Conservation (phyloP, 331 rosid genomes). For the Ulmus americana region DNA sequence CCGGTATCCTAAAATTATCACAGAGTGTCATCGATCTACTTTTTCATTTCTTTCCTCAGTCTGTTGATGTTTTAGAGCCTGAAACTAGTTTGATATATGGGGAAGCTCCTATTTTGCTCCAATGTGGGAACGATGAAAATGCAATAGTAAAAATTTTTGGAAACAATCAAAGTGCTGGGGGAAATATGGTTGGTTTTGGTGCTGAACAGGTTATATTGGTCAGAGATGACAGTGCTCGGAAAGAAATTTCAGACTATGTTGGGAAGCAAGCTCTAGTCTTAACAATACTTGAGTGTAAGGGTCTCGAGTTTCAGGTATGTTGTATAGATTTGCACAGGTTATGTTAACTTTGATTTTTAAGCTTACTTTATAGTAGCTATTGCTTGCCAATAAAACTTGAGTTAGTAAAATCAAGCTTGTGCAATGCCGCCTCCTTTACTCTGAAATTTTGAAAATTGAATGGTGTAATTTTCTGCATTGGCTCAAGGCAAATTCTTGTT, state of each 20-base stretch:
- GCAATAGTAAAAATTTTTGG: conserved; percentile 61
- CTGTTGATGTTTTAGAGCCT: conserved; percentile 51
- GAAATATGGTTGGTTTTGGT: conserved; percentile 62
- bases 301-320: conserved; percentile 76
- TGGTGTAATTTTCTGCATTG: neutral
- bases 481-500: neutral
- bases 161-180: conserved; percentile 26
- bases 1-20: conserved; percentile 56
- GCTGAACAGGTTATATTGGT: conserved; percentile 77
- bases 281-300: conserved; percentile 69
- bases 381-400: too few species aligned
- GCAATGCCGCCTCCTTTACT: too few species aligned
- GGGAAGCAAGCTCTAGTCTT: conserved; percentile 74
- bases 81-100: conserved; percentile 63
- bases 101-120: conserved; percentile 56
- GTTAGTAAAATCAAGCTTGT: too few species aligned
- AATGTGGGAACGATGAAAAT: conserved; percentile 41
- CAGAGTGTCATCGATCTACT: conserved; percentile 60
- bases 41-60: conserved; percentile 56
- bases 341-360: too few species aligned
- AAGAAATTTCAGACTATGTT: conserved; percentile 35
- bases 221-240: conserved; percentile 46
- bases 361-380: too few species aligned
- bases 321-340: too few species aligned
- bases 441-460: neutral